Base-by-base conservation (phyloP, 2,329 filamentous ascomycete genomes). In the Knufia petricola region DNA sequence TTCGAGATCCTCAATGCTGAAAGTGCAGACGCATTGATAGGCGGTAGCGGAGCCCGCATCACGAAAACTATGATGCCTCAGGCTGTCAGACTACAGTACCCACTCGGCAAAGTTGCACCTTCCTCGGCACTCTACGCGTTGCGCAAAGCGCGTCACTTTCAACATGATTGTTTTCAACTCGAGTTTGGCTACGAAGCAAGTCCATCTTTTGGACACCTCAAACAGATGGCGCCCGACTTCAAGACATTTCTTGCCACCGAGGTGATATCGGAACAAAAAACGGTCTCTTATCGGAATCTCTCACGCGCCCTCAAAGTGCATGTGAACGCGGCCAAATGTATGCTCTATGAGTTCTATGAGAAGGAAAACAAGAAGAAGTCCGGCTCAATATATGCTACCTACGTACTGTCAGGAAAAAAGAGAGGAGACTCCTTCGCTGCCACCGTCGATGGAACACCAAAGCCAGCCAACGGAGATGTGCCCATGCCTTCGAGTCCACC, bases 271-370 rank as follows among this genome's bases (percentile, higher is more conserved):
- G 86, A 94, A 61, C 79, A 82, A 56, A 79, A 79, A 55, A 76
- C 83, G 54, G 85, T 90, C 66, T 61, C 86, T 44, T 96, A 95
- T 71, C 83, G 88, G 44, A 73, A 84, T 42, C 69, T 98, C 53
- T 92, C 88, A 66, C 79, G 90, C 60, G 84, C 82, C 32, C 68
- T 95, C 47, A 84, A 87, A 60, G 76, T 95, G 38, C 85, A 95
- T 64, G 83, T 85, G 64, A 92, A 94, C 62, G 73, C 77, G 37
- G 92, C 92, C 10, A 98, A 98, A 67, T 82, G 89, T 64, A 94
- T 92, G 78, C 79, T 89, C 13, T 94, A 79, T 66, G 85, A 94
- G 26, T 96, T 94, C 58, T 79, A 95, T 64, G 74, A 76, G 53
- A 78, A 74, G 49, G 85, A 94, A 63, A 94, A 88, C 65, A 74